Evolutionary conservation across 345 rosid species (phyloP).

Genomic region (Murraya paniculata): DNA sequence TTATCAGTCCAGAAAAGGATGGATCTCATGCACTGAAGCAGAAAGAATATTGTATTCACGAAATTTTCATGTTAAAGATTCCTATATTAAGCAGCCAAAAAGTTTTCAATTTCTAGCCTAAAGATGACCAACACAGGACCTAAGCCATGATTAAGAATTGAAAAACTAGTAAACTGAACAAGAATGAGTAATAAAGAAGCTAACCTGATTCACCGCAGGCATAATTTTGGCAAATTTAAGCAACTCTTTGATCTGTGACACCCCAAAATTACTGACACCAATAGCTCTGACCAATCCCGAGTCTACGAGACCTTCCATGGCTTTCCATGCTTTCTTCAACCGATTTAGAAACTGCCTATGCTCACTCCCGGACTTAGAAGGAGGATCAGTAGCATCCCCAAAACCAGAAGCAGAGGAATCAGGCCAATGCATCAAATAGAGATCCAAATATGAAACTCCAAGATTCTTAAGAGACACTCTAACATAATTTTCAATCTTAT

Average conservation of each 20-base stretch:
- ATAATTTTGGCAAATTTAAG: slow-evolving; percentile 53
- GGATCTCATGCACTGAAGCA: background rate
- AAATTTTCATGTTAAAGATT: background rate
- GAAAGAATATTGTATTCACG: too few relatives aligned
- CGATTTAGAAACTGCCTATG: slow-evolving; percentile 52
- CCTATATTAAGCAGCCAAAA: background rate
- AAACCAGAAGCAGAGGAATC: slow-evolving; percentile 57
- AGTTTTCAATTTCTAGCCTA: background rate
- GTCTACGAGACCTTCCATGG: slow-evolving; percentile 57
- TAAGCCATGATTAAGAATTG: background rate
- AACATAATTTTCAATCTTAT: slow-evolving; percentile 66
- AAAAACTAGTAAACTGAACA: background rate
- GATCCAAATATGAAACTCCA: slow-evolving; percentile 60
- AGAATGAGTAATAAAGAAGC: background rate
- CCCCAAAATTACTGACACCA: slow-evolving; percentile 56
- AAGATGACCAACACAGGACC: background rate
- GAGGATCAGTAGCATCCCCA: slow-evolving; percentile 70
- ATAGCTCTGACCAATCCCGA: slow-evolving; percentile 52
- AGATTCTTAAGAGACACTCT: slow-evolving; percentile 56
- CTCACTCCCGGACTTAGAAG: slow-evolving; percentile 53
- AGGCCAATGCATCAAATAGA: slow-evolving; percentile 67
- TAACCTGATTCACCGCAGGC: slow-evolving; percentile 66
- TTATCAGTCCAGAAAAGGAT: background rate
- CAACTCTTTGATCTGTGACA: slow-evolving; percentile 54
- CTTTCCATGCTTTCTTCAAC: slow-evolving; percentile 61